Conservation (phyloP, 2,329 filamentous ascomycete species). For the Graphium sp. region DNA sequence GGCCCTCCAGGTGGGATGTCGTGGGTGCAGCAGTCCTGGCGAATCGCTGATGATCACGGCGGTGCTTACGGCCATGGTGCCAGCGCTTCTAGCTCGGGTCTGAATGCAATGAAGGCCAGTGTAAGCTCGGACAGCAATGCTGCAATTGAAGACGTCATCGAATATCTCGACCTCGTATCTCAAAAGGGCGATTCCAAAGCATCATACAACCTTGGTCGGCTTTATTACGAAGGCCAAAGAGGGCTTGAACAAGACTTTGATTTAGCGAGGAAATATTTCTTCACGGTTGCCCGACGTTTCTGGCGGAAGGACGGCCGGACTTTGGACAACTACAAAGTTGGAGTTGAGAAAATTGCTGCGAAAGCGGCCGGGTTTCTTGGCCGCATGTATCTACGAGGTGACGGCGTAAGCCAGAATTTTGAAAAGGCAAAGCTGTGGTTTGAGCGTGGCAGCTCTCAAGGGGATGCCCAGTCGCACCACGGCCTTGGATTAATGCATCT, state of each 20-base stretch:
- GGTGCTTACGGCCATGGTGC: slow-evolving; percentile 93
- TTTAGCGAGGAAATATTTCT: slow-evolving; percentile 65
- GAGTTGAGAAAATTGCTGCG: slow-evolving; percentile 61
- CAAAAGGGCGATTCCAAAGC: slow-evolving; percentile 80
- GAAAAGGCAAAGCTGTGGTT: slow-evolving; percentile 70
- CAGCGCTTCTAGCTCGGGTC: slow-evolving; percentile 73
- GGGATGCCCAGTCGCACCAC: slow-evolving; percentile 73
- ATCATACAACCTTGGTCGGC: slow-evolving; percentile 67
- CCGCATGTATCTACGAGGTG: slow-evolving; percentile 76
- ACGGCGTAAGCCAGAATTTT: slow-evolving; percentile 67
- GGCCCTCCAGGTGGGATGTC: slow-evolving; percentile 78
- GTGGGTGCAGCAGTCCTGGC: slow-evolving; percentile 62
- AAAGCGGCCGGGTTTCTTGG: slow-evolving; percentile 81
- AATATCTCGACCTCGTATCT: slow-evolving; percentile 82
- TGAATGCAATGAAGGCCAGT: slow-evolving; percentile 58
- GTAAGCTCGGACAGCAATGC: slow-evolving; percentile 68
- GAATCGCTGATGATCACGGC: slow-evolving; percentile 77
- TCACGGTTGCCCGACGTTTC: slow-evolving; percentile 61
- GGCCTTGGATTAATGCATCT: slow-evolving; percentile 72
- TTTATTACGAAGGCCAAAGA: slow-evolving; percentile 77
- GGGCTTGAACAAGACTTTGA: slow-evolving; percentile 57
- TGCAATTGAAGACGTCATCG: slow-evolving; percentile 81
- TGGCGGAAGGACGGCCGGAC: slow-evolving; percentile 68
- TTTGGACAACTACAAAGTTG: slow-evolving; percentile 49
- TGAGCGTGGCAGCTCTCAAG: slow-evolving; percentile 55